Base-by-base conservation (phyloP, 2,329 filamentous ascomycete species). In the Incumbomyces delicatus region DNA sequence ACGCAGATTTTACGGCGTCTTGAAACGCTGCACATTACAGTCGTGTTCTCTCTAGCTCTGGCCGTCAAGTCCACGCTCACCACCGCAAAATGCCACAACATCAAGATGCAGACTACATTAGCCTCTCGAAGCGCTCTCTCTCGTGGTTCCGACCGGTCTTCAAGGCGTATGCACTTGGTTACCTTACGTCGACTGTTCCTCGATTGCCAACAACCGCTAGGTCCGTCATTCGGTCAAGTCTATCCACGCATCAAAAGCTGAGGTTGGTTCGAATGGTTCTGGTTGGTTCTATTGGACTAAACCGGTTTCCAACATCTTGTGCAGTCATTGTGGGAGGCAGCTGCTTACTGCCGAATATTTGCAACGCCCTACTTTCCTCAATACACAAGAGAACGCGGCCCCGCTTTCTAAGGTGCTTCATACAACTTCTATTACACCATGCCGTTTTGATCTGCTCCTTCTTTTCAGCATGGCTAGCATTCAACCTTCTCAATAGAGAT, bases 311-410 rank as follows among this genome's bases (percentile, higher is more conserved):
- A 12, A 53, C 55, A 14, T 51, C 56, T 29, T 77, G 74, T 57
- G 75, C 67, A 36, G 54, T 68, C 18, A 61, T 77, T 13, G 64
- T 76, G 14, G 74, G 70, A 33, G 73, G 74, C 17, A 74, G 73
- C 44, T 74, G 71, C 13, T 47, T 72, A 41, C 57, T 76, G 16
- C 66, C 68, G 14, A 47, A 44, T 58, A 16, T 49, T 61, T 14
- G 55, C 59, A 48, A 50, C 57, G 51, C 53, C 47, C 34, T 52
- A 58, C 47, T 63, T 48, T 50, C 56, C 41, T 57, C 51, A 42
- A 42, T 63, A 33, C 36, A 17, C 5, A 14, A 37, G 22, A 13
- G 10, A 30, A 39, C 22, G 5, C 32, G 17, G 12, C 8, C 18
- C 8, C 10, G n/a, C 7, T 4, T 30, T 58, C 50, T 36, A n/a